Conservation (phyloP, 2,329 filamentous ascomycete species). For the Ophiostoma ips region DNA sequence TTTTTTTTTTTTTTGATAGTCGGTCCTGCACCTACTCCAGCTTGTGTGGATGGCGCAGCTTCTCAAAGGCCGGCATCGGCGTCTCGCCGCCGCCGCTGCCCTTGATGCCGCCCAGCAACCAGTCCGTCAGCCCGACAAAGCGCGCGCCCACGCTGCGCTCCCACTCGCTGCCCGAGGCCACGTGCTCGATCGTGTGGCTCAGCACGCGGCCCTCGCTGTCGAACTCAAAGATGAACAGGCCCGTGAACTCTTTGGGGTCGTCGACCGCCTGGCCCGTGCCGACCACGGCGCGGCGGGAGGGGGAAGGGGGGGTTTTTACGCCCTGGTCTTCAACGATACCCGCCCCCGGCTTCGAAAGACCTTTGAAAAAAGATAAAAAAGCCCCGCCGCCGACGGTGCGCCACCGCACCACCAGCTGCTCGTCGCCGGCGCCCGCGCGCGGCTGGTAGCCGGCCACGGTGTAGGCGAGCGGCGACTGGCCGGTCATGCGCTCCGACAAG, state of each 20-base stretch:
- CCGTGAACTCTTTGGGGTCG: conserved; percentile 58
- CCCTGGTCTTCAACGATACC: not conserved
- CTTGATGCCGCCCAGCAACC: conserved; percentile 68
- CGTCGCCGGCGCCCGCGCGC: conserved; percentile 44
- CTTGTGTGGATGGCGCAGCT: conserved; percentile 5
- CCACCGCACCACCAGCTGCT: conserved; percentile 88
- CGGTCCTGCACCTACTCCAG: conserved; percentile 2
- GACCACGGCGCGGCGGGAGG: conserved; percentile 19
- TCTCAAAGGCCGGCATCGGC: conserved; percentile 13
- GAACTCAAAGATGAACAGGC: conserved; percentile 92
- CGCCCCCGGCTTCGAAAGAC: not conserved
- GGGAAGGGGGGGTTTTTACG: not conserved
- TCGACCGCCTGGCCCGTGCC: conserved; percentile 16
- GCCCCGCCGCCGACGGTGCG: conserved; percentile 39
- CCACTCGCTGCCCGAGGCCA: conserved; percentile 69
- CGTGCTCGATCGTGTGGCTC: conserved; percentile 88
- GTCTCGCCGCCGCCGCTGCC: conserved; percentile 18
- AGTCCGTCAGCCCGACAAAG: conserved; percentile 86
- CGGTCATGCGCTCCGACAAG: conserved; percentile 75
- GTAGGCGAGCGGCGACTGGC: conserved; percentile 30
- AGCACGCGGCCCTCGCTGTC: conserved; percentile 72
- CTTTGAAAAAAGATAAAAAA: not conserved
- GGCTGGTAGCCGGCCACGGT: conserved; percentile 14
- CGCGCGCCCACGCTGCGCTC: conserved; percentile 67
- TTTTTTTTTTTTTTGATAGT: not conserved